Conservation (phyloP, 225 moss, liverwort and hornwort genomes). For the Takakia lepidozioides region DNA sequence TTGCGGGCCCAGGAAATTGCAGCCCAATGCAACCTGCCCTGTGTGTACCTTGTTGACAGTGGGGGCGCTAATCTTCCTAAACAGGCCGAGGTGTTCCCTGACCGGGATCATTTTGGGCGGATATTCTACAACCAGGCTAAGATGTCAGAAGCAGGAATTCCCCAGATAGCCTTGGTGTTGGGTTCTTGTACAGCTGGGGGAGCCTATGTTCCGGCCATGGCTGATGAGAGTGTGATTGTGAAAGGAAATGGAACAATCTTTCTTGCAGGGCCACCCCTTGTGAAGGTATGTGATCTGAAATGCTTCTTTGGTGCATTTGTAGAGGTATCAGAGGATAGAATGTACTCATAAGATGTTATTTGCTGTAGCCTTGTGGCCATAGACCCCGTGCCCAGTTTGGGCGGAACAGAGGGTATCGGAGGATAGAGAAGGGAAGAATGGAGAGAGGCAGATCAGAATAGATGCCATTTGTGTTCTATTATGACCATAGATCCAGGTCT, state of each 20-base stretch:
- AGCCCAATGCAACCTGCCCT: slow-evolving; percentile 76
- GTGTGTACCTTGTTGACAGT: slow-evolving; percentile 96
- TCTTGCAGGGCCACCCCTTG: slow-evolving; percentile 92
- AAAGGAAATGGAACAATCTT: slow-evolving; percentile 97
- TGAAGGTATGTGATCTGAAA: no score
- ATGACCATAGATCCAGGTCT: no score
- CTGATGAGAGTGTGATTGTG: slow-evolving; percentile 97
- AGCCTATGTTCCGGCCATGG: slow-evolving; percentile 99
- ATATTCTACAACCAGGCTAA: slow-evolving; percentile 97
- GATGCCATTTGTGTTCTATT: no score
- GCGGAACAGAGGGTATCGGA: no score
- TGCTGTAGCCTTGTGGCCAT: no score
- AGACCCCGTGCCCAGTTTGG: no score
- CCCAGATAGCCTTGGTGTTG: slow-evolving; percentile 91
- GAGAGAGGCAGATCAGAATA: no score
- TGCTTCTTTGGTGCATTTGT: no score
- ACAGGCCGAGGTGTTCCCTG: slow-evolving; percentile 97
- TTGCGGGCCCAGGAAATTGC: slow-evolving; percentile 99
- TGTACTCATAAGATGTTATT: no score
- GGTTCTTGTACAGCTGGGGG: slow-evolving; percentile 99
- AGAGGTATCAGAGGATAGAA: no score
- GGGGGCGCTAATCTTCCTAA: slow-evolving; percentile 97
- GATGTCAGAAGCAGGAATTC: slow-evolving; percentile 89
- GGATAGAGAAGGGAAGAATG: no score
- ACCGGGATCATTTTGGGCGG: slow-evolving; percentile 95